Base-by-base conservation (phyloP, 2,329 filamentous ascomycete genomes). In the Ophiocordyceps camponoti-floridani region DNA sequence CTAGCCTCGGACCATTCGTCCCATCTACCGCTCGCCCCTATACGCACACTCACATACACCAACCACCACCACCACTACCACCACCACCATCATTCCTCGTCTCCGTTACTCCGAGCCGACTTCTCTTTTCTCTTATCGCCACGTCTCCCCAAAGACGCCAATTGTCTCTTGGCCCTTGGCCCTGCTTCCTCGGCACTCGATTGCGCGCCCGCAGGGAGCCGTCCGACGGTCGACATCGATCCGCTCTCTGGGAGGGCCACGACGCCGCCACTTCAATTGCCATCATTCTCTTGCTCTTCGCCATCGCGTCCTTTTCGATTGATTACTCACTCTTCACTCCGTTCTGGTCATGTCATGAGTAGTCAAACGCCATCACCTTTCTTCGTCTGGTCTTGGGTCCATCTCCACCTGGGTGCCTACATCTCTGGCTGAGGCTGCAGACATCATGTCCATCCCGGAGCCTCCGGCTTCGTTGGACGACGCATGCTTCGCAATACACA, bases 401-500 rank as follows among this genome's bases (percentile, higher is more conserved):
- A 14, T 30, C n/a, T 28, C 41, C 28, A 43, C 42, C 37, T 40
- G 18, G 43, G 33, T 23, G 13, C 18, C 35, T 42, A 19, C n/a
- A n/a, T n/a, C 18, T 40, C 16, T 38, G 38, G 49, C 48, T 45
- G 46, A 42, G 42, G 40, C 43, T 28, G 48, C 46, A 55, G 62
- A 51, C n/a, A n/a, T n/a, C 44, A 93, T 93, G 86, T 67, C 77
- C 56, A 68, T 81, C 46, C 85, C 86, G 43, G 65, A 77, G 56
- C 86, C 87, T 44, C 66, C 73, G 44, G 71, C 77, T 57, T 68
- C 79, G 49, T 66, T 95, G 58, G 74, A 78, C 60, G 77, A 80
- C 62, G 79, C 84, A 55, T 96, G 89, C 64, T 86, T 87, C 47
- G 76, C 82, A 56, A 73, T 95, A 49, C 70, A 84, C 66, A 70